These are phyloP conservation scores for Penicilliopsis zonata DNA, from an alignment of 495 filamentous ascomycete genomes.

Conservation along the genomic window DNA sequence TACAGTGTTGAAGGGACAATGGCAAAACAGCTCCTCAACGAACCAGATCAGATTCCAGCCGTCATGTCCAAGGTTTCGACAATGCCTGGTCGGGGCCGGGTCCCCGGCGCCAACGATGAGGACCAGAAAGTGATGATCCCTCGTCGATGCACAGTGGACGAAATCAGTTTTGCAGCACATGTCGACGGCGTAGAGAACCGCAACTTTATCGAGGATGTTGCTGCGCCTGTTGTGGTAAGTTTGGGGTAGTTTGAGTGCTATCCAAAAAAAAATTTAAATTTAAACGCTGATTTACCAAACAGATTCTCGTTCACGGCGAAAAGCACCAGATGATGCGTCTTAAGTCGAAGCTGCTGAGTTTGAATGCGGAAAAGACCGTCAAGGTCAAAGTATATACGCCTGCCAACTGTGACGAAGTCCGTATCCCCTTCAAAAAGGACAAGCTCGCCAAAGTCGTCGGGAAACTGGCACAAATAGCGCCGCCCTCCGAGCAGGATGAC, in stretches of 20 bases:
- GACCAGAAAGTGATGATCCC: conserved; percentile 86
- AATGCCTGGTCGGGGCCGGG: conserved; percentile 42
- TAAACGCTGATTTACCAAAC: conserved; percentile 6
- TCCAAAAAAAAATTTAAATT: too few relatives aligned
- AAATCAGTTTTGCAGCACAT: conserved; percentile 90
- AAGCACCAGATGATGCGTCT: conserved; percentile 97
- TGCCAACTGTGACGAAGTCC: conserved; percentile 87
- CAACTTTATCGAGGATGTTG: conserved; percentile 89
- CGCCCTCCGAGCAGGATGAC: conserved; percentile 39
- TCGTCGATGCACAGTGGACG: conserved; percentile 79
- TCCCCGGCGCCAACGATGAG: conserved; percentile 33
- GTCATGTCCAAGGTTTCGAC: conserved; percentile 65
- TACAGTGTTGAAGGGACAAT: conserved; percentile 98
- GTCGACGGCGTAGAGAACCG: conserved; percentile 93
- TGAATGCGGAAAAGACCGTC: conserved; percentile 66
- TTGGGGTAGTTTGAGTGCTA: neutral
- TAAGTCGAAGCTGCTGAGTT: conserved; percentile 83
- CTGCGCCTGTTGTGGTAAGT: conserved; percentile 79
- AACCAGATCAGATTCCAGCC: conserved; percentile 84
- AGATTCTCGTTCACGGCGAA: conserved; percentile 95
- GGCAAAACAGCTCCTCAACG: conserved; percentile 87
- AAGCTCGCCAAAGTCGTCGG: conserved; percentile 95
- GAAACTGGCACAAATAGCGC: conserved; percentile 71
- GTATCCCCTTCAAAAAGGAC: conserved; percentile 90
- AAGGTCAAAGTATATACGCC: conserved; percentile 88